Percentiles rank a stretch among this genome's conserved stretches.
Conservation (phyloP, 2,329 filamentous ascomycete species). For the Penicillium sp. region DNA sequence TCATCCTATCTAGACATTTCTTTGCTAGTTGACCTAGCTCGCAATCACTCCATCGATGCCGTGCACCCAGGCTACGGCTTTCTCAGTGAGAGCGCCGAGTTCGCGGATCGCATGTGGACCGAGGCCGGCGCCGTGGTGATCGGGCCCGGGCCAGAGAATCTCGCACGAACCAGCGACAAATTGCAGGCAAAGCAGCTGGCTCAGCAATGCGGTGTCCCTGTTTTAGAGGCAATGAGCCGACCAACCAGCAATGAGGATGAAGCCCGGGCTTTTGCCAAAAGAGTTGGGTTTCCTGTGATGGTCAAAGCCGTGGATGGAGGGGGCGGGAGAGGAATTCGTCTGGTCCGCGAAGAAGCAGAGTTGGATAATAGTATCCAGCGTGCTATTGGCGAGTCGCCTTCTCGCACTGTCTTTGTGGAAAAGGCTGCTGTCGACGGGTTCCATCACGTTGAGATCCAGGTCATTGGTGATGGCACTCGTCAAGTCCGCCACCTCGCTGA, state of each 20-base stretch:
- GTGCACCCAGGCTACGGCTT: conserved; percentile 67
- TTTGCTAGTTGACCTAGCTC: conserved; percentile 50
- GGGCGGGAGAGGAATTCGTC: conserved; percentile 61
- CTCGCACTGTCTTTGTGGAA: conserved; percentile 60
- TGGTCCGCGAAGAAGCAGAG: conserved; percentile 50
- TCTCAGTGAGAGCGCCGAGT: conserved; percentile 57
- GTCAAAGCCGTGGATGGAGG: conserved; percentile 67
- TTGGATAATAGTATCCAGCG: conserved; percentile 52
- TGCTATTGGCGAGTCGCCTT: conserved; percentile 61
- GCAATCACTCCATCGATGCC: conserved; percentile 55
- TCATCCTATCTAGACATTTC: conserved; percentile 57
- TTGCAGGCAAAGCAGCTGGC: conserved; percentile 56
- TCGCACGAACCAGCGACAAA: conserved; percentile 60
- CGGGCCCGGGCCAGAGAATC: conserved; percentile 60
- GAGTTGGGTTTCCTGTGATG: conserved; percentile 59
- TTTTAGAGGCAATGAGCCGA: conserved; percentile 51
- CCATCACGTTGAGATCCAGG: conserved; percentile 63
- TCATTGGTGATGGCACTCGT: conserved; percentile 59
- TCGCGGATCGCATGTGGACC: conserved; percentile 53
- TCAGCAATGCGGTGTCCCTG: conserved; percentile 54
- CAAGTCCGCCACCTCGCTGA: conserved; percentile 60
- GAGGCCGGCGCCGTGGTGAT: conserved; percentile 54
- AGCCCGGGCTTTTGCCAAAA: conserved; percentile 60
- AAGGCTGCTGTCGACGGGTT: conserved; percentile 65
- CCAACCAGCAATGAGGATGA: conserved; percentile 48